phyloP scores from a whole-genome alignment of 257 asterid species.

The Avicennia marina region DNA sequence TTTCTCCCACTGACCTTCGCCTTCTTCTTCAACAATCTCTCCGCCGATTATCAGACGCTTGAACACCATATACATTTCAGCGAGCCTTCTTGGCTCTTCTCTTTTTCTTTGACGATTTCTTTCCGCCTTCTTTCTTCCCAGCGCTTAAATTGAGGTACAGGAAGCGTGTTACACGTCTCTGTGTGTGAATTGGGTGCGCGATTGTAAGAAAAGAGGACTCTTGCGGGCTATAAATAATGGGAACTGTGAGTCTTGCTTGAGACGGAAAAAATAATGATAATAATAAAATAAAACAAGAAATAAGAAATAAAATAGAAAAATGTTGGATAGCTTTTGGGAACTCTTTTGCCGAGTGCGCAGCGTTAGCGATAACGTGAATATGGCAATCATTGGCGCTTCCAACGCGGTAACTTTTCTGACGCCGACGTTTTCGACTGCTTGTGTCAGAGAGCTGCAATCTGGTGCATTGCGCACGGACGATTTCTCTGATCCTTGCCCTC shows the following conservation, averaged over 20 bases:
- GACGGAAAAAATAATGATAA: no score
- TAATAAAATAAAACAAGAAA: conserved; percentile 9
- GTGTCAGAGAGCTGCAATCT: background rate
- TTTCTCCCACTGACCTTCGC: conserved; percentile 83
- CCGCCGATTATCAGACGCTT: conserved; percentile 75
- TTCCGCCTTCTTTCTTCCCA: no score
- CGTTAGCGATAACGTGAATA: conserved; percentile 6
- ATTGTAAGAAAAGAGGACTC: no score
- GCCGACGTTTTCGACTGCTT: conserved; percentile 11
- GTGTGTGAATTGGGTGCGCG: no score
- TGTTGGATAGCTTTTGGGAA: conserved; percentile 20
- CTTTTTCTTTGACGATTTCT: no score
- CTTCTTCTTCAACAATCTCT: conserved; percentile 78
- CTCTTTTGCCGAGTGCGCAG: conserved; percentile 24
- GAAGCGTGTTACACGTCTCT: no score
- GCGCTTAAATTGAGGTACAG: no score
- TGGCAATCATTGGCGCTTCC: conserved; percentile 51
- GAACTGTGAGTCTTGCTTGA: no score
- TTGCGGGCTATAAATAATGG: no score
- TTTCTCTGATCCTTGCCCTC: no score
- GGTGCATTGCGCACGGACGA: conserved; percentile 12
- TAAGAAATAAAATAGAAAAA: background rate
- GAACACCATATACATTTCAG: conserved; percentile 71
- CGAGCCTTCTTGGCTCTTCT: conserved; percentile 43
- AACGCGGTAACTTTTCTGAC: conserved; percentile 17